Evolutionary conservation across 129 eudicot genomes (phyloP), one percentile per base, ranked within the genome.

Genomic region (Flaveria robusta): DNA sequence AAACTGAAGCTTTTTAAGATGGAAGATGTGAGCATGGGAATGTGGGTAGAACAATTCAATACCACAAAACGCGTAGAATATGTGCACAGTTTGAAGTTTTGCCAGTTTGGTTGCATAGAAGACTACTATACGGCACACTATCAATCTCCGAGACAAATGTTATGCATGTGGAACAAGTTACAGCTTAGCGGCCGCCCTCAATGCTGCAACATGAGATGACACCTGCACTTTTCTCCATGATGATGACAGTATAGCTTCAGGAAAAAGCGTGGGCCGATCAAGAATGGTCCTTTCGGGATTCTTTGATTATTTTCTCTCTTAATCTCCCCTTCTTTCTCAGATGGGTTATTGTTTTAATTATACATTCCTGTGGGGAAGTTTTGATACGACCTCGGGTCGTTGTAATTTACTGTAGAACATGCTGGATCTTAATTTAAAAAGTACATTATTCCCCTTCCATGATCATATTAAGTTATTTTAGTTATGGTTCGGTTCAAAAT

Each of bases 1-100:
- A 95, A 76, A 58, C 54, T 95, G 71, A 87, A 94, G 91, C 69
- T 94, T 63, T 94, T 94, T 84, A 94, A 91, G 82, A 94, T 94
- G 98, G 97, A 94, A 83, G 99, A 91, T 74, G 97, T 94, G 74
- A 94, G 97, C 79, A 91, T 94, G 97, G 99, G 99, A 81, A 87
- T 94, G 99, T 94, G 99, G 99, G 94, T 94, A 7, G 96, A 87
- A 65, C 77, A 87, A 72, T 94, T 83, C 68, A 94, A 89, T 78
- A 70, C 78, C 80, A 72, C 96, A 13, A 89, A 77, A 70, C 86
- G 82, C 7, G 97, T 94, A 4, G 88, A 91, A 55, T 94, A 94
- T 13, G 80, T 91, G 52, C 99, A 94, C 81, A 91, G 91, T 82
- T 81, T 83, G 78, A 92, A 88, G 76, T 94, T 91, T 79, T 89